Evolutionary conservation across 441 rosid species (phyloP).

Genomic region (Viola pubescens): DNA sequence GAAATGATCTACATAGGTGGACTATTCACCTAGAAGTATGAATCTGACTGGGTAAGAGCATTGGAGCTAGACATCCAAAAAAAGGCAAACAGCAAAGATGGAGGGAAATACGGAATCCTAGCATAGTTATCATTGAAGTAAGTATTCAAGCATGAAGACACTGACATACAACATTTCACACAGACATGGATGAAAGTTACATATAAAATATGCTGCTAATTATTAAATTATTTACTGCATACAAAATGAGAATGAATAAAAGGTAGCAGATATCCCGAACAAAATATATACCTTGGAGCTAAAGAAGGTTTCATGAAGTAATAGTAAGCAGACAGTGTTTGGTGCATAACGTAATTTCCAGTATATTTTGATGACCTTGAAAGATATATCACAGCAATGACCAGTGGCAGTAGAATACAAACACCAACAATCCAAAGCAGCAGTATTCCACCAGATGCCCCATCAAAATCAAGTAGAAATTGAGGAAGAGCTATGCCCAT

Average conservation of each 20-base stretch:
- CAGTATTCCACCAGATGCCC: constrained; percentile 94
- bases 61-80: not conserved
- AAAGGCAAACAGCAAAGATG: not conserved
- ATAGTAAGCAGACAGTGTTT: constrained; percentile 82
- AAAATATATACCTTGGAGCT: constrained; percentile 73
- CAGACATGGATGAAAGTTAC: too few relatives aligned
- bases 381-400: constrained; percentile 92
- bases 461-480: constrained; percentile 84
- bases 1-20: too few relatives aligned
- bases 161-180: too few relatives aligned
- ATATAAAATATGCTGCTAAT: too few relatives aligned
- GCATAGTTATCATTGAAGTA: not conserved
- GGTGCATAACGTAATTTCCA: constrained; percentile 98
- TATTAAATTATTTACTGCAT: too few relatives aligned
- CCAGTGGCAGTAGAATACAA: constrained; percentile 93
- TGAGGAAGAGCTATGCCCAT: constrained; percentile 99
- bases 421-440: constrained; percentile 96
- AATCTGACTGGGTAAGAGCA: not conserved
- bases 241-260: not conserved
- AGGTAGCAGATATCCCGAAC: constrained; percentile 5
- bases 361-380: constrained; percentile 94
- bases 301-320: constrained; percentile 92
- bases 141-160: not conserved
- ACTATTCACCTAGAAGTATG: too few relatives aligned
- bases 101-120: not conserved